Conservation (phyloP, 768 basidiomycete species). For the Tulasnella sp. region DNA sequence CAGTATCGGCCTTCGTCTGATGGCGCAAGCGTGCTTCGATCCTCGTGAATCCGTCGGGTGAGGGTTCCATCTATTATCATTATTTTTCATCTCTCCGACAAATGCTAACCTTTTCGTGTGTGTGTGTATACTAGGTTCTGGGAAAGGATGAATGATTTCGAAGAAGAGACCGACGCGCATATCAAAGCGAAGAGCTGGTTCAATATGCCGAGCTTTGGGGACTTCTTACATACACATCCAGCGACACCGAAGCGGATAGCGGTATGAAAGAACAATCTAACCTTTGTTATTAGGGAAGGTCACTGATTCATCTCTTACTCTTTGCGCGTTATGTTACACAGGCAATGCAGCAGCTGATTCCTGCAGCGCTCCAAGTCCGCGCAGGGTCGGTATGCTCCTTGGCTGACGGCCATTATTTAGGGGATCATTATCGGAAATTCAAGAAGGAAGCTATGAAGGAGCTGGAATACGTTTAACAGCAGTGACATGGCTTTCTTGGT, state of each 20-base stretch:
- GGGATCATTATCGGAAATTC: too few species aligned
- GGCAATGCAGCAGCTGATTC: conserved; percentile 13
- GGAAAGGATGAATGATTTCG: conserved; percentile 47
- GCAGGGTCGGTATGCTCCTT: conserved; percentile 11
- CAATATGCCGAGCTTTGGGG: conserved; percentile 24
- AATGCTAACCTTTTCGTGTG: not conserved
- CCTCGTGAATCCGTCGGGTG: conserved; percentile 66
- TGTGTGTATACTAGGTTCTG: conserved; percentile 48
- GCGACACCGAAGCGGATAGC: conserved; percentile 57
- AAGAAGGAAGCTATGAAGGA: not conserved
- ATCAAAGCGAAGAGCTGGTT: not conserved
- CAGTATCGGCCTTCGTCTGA: conserved; percentile 67
- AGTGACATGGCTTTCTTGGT: not conserved
- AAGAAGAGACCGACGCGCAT: conserved; percentile 28
- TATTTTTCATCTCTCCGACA: not conserved
- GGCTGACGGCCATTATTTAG: not conserved
- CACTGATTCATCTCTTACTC: too few species aligned
- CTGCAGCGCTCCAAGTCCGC: conserved; percentile 15
- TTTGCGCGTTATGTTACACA: not conserved
- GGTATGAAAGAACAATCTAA: conserved; percentile 31
- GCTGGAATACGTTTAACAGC: too few species aligned
- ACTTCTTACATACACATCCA: conserved; percentile 78
- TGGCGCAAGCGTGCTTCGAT: conserved; percentile 78
- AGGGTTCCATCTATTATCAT: too few species aligned
- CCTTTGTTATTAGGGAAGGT: not conserved